Percentiles rank a stretch among this genome's conserved stretches.
phyloP scores from a whole-genome alignment of 768 basidiomycete species.

The Rhodotorula graminis region DNA sequence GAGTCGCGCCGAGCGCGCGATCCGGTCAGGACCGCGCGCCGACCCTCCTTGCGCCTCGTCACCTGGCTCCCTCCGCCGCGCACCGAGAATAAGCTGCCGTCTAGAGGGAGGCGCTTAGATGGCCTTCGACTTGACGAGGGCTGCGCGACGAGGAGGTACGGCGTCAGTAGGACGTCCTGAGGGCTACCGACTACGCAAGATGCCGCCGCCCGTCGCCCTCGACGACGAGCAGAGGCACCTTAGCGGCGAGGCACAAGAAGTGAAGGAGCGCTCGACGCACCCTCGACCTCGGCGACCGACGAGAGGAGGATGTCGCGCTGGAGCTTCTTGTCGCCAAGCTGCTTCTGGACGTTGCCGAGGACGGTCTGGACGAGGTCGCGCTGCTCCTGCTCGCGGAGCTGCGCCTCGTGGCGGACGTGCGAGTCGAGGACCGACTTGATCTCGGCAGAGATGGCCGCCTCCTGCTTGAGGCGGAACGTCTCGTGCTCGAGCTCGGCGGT shows the following conservation, averaged over 20 bases:
- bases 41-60: no score
- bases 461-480: constrained; percentile 85
- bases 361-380: constrained; percentile 79
- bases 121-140: constrained; percentile 84
- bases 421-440: constrained; percentile 91
- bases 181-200: no score
- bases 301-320: constrained; percentile 74
- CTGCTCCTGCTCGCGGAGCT: constrained; percentile 94
- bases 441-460: constrained; percentile 77
- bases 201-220: no score
- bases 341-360: constrained; percentile 78
- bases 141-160: constrained; percentile 51
- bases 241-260: neutral
- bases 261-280: constrained; percentile 72
- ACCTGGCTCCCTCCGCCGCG: no score
- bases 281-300: constrained; percentile 84
- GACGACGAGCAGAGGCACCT: no score
- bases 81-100: neutral
- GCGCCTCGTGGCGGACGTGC: constrained; percentile 97
- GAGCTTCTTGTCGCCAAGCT: constrained; percentile 77
- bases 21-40: no score
- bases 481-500: constrained; percentile 85
- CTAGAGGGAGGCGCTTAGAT: constrained; percentile 56
- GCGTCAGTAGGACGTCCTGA: neutral
- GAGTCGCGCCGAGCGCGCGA: no score